These are phyloP conservation scores for Apostasia shenzhenica DNA, from an alignment of 106 monocot species.

Conservation along the genomic window DNA sequence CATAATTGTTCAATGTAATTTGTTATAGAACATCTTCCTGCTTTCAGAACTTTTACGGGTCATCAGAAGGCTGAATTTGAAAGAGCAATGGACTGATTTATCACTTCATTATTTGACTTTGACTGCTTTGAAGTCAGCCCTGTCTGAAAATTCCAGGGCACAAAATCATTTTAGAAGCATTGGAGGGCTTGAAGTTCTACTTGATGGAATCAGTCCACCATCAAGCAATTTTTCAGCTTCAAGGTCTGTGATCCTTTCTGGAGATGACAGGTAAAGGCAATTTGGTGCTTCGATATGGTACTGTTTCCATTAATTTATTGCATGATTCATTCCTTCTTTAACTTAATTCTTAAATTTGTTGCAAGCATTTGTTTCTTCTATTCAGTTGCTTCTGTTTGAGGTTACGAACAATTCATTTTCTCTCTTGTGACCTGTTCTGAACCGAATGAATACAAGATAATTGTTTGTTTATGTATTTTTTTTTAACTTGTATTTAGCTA, in stretches of 20 bases:
- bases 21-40: not conserved
- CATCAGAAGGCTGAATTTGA: constrained; percentile 75
- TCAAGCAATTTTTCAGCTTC: constrained; percentile 67
- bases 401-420: too few species aligned
- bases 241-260: constrained; percentile 32
- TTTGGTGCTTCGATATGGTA: not conserved
- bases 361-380: too few species aligned
- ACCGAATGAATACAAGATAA: too few species aligned
- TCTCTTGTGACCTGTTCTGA: too few species aligned
- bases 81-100: constrained; percentile 73
- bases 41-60: constrained; percentile 83
- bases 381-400: too few species aligned
- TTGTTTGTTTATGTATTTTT: too few species aligned
- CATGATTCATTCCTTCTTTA: too few species aligned
- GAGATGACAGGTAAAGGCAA: constrained; percentile 47
- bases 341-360: too few species aligned
- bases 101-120: constrained; percentile 79
- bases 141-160: constrained; percentile 70
- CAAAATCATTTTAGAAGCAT: constrained; percentile 99
- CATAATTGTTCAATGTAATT: too few species aligned
- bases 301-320: not conserved
- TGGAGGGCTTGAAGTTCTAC: constrained; percentile 91
- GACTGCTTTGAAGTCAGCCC: constrained; percentile 48
- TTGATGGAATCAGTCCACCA: constrained; percentile 81
- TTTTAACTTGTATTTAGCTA: too few species aligned